phyloP scores from a whole-genome alignment of 371 early-diverging fungal species.

The Mortierella sp. region DNA sequence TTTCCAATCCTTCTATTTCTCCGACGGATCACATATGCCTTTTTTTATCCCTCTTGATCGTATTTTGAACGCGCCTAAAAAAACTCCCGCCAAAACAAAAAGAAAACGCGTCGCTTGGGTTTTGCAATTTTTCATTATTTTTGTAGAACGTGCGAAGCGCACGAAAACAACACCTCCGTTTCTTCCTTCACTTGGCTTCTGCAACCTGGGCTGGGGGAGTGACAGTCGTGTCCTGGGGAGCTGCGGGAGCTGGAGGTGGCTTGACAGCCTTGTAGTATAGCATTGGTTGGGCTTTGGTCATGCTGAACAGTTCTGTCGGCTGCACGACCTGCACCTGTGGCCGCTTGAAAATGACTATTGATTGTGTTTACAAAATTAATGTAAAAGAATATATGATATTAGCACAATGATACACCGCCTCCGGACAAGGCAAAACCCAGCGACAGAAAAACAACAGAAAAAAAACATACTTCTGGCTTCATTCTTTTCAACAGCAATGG shows the following conservation, averaged over 20 bases:
- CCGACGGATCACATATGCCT: neutral
- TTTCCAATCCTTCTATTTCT: neutral
- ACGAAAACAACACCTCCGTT: neutral
- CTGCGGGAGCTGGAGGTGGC: constrained; percentile 42
- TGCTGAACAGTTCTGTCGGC: constrained; percentile 66
- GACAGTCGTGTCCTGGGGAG: neutral
- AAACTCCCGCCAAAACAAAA: neutral
- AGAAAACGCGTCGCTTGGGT: neutral
- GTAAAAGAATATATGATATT: neutral
- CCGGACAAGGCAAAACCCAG: neutral
- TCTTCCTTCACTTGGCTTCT: neutral
- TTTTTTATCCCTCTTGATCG: neutral
- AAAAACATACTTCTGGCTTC: constrained; percentile 23
- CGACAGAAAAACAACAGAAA: neutral
- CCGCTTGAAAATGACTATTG: constrained; percentile 28
- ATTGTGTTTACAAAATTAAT: neutral
- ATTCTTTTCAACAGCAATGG: neutral
- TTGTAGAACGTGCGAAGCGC: neutral
- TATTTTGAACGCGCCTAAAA: neutral
- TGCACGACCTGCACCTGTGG: constrained; percentile 54
- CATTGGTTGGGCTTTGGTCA: constrained; percentile 63
- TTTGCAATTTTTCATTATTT: neutral
- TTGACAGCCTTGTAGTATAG: constrained; percentile 68
- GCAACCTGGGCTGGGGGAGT: neutral
- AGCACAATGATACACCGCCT: neutral